A percentile compares a stretch with the other conserved stretches of the same genome.
phyloP scores from a whole-genome alignment of 495 filamentous ascomycete genomes.

The Recurvomyces mirabilis region DNA sequence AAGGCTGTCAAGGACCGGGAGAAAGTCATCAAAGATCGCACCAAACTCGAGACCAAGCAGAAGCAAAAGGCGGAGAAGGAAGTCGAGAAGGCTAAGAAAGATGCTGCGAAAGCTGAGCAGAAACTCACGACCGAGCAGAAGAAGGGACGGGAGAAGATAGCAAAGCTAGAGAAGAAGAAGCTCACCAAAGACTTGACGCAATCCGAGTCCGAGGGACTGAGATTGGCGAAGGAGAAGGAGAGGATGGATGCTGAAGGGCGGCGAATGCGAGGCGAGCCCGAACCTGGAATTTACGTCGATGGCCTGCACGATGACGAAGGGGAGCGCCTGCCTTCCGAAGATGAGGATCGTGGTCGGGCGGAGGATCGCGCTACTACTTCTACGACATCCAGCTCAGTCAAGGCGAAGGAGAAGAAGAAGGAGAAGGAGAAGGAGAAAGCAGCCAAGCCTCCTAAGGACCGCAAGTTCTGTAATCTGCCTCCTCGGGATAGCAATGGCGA shows the following conservation, averaged over 20 bases:
- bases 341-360: not conserved
- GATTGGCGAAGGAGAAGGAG: slow-evolving; percentile 9
- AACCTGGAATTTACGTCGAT: too few species aligned
- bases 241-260: slow-evolving; percentile 18
- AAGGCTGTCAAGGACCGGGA: slow-evolving; percentile 52
- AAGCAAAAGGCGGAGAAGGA: slow-evolving; percentile 11
- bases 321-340: too few species aligned
- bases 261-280: slow-evolving; percentile 16
- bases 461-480: slow-evolving; percentile 72
- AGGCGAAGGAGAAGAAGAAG: not conserved
- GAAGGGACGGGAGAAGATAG: slow-evolving; percentile 12
- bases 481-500: slow-evolving; percentile 32
- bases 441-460: slow-evolving; percentile 27
- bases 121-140: slow-evolving; percentile 15
- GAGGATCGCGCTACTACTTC: not conserved
- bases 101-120: slow-evolving; percentile 25
- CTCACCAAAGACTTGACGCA: slow-evolving; percentile 22
- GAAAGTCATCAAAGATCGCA: slow-evolving; percentile 47
- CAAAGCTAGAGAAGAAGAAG: slow-evolving; percentile 12
- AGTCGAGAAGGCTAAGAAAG: slow-evolving; percentile 22
- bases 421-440: not conserved
- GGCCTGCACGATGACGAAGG: too few species aligned
- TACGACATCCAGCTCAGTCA: not conserved
- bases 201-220: slow-evolving; percentile 10
- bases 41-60: slow-evolving; percentile 29